Evolutionary conservation across 73 alveolate genomes (phyloP).

Genomic region (Paraurostyla sp.): DNA sequence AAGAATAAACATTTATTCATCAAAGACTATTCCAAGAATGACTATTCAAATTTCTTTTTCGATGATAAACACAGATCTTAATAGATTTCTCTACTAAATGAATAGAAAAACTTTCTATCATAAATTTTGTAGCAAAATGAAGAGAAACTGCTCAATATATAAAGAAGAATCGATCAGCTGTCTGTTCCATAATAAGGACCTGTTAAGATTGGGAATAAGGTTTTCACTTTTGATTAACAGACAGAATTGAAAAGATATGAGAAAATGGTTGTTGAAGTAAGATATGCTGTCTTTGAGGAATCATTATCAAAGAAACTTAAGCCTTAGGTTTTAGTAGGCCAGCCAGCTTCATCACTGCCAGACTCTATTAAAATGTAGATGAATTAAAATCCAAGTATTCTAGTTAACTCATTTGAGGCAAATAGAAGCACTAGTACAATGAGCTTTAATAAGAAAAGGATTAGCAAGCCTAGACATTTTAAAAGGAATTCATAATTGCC

Average conservation of each 20-base stretch:
- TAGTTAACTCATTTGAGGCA: not conserved
- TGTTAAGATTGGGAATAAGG: not conserved
- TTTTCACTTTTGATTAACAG: not conserved
- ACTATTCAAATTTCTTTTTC: slow-evolving; percentile 1
- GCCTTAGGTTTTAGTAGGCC: not conserved
- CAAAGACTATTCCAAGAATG: slow-evolving; percentile 22
- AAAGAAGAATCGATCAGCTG: not conserved
- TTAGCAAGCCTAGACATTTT: not conserved
- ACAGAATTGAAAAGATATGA: not conserved
- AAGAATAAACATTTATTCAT: not conserved
- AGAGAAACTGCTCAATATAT: not conserved
- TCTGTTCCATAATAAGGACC: not conserved
- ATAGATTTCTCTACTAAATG: not conserved
- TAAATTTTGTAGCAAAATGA: not conserved
- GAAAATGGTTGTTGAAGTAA: not conserved
- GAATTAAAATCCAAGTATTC: not conserved
- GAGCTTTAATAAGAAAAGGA: not conserved
- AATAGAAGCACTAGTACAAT: not conserved
- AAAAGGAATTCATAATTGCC: slow-evolving; percentile 2
- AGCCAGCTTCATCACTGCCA: not conserved
- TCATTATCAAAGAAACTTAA: not conserved
- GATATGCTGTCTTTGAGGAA: slow-evolving; percentile 16
- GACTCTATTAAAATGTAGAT: not conserved
- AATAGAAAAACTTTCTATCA: not conserved
- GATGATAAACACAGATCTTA: not conserved